Percentiles rank a stretch among this genome's conserved stretches.
Conservation (phyloP, 2,329 filamentous ascomycete species). For the Trichoderma semiorbis region DNA sequence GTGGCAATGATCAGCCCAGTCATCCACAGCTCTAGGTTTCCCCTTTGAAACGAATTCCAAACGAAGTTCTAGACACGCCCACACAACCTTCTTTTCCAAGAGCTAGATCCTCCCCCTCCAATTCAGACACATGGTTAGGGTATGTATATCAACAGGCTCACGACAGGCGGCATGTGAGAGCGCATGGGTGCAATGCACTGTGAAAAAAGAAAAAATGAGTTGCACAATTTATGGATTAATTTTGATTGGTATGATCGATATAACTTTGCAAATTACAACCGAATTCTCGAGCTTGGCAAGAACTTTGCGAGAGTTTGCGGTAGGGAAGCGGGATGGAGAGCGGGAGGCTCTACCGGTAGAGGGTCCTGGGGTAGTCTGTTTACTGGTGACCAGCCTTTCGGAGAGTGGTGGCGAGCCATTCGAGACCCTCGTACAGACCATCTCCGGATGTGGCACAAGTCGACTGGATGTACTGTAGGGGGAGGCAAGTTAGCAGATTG, state of each 20-base stretch:
- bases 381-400: conserved; percentile 69
- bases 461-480: conserved; percentile 89
- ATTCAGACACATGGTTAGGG: conserved; percentile 4
- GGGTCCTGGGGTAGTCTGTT: conserved; percentile 37
- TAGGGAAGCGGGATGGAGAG: conserved; percentile 35
- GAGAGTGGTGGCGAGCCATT: conserved; percentile 82
- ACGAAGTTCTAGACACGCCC: conserved; percentile 23
- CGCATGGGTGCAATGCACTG: conserved; percentile 16
- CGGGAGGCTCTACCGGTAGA: conserved; percentile 30
- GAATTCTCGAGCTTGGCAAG: conserved; percentile 46
- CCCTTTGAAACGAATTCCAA: conserved; percentile 17
- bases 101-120: conserved; percentile 4
- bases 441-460: conserved; percentile 98
- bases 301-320: conserved; percentile 41
- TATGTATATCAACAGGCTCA: conserved; percentile 26
- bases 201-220: conserved; percentile 25
- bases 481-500: background rate
- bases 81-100: background rate
- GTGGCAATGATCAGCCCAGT: conserved; percentile 6
- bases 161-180: conserved; percentile 27
- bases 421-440: conserved; percentile 98
- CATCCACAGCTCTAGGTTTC: background rate
- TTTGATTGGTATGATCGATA: conserved; percentile 53
- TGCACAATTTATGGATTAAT: conserved; percentile 43
- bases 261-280: conserved; percentile 58